Evolutionary conservation across 2,329 filamentous ascomycete genomes (phyloP).

Genomic region (Cordyceps militaris): DNA sequence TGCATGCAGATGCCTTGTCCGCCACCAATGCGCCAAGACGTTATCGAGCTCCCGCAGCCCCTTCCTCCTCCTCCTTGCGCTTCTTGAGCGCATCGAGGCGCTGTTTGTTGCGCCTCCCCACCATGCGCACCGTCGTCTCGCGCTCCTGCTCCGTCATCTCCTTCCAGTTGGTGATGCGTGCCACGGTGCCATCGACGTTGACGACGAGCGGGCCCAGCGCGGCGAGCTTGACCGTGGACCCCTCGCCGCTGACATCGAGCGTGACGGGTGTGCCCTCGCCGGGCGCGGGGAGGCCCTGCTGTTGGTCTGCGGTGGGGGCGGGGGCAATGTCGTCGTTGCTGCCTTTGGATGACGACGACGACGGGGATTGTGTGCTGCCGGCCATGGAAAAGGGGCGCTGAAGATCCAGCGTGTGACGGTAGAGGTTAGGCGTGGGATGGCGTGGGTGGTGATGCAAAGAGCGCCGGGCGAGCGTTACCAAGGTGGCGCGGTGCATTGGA

Average conservation of each 20-base stretch:
- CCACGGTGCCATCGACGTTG: constrained; percentile 63
- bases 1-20: not conserved
- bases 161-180: constrained; percentile 65
- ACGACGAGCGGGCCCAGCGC: constrained; percentile 67
- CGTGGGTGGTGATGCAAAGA: not conserved
- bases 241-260: constrained; percentile 27
- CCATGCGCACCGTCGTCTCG: constrained; percentile 57
- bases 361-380: not conserved
- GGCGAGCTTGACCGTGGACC: constrained; percentile 50
- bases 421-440: not conserved
- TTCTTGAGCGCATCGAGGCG: constrained; percentile 46
- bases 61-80: constrained; percentile 10
- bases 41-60: not conserved
- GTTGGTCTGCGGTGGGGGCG: not conserved
- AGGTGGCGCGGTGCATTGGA: constrained; percentile 5
- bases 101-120: constrained; percentile 62
- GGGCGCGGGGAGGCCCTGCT: constrained; percentile 22
- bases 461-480: not conserved
- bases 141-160: constrained; percentile 63
- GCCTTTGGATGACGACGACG: not conserved
- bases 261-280: constrained; percentile 17
- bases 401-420: not conserved
- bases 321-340: not conserved
- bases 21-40: not conserved
- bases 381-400: constrained; percentile 3